phyloP scores from a whole-genome alignment of 306 rosid genomes.

The Trifolium repens region DNA sequence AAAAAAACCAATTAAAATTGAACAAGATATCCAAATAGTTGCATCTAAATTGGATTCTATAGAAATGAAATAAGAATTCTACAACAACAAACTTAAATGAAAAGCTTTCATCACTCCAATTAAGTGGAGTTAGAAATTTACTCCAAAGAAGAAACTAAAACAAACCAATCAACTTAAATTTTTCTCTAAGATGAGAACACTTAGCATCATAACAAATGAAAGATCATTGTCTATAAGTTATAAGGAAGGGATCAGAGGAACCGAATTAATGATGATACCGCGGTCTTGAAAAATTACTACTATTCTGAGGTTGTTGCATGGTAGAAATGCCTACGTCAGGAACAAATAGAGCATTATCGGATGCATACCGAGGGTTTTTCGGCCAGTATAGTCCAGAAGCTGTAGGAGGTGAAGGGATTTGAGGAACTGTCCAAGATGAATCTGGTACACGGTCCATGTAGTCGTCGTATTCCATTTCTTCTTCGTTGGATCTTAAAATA shows the following conservation, averaged over 20 bases:
- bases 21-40: conserved; percentile 29
- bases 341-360: conserved; percentile 57
- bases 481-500: conserved; percentile 55
- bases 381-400: conserved; percentile 90
- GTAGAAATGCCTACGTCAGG: conserved; percentile 62
- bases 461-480: conserved; percentile 61
- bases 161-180: conserved; percentile 33
- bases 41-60: conserved; percentile 35
- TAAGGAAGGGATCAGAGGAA: conserved; percentile 21
- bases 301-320: conserved; percentile 47
- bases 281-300: conserved; percentile 44
- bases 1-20: conserved; percentile 1
- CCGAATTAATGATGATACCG: conserved; percentile 52
- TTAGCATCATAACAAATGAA: conserved; percentile 42
- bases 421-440: conserved; percentile 80
- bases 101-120: conserved; percentile 18
- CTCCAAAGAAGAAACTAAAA: conserved; percentile 36
- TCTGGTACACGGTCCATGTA: conserved; percentile 67
- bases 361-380: conserved; percentile 50
- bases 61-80: conserved; percentile 9
- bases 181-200: conserved; percentile 35
- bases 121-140: conserved; percentile 32
- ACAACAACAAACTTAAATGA: conserved; percentile 28
- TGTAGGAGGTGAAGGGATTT: conserved; percentile 88
- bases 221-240: conserved; percentile 32